phyloP scores from a whole-genome alignment of 2,329 filamentous ascomycete genomes.

The Xylaria hypoxylon region DNA sequence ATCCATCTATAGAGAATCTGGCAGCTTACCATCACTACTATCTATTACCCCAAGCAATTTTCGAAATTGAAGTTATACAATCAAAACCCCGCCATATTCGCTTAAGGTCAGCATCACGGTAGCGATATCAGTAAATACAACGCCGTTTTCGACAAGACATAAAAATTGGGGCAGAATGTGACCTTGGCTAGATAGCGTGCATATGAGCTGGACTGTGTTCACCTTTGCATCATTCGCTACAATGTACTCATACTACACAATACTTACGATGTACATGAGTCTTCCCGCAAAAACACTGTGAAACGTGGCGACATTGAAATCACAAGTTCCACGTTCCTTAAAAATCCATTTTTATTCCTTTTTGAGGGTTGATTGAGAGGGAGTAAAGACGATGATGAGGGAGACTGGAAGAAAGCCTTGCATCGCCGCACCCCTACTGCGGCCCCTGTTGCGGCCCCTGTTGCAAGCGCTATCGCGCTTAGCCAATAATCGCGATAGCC shows the following conservation, averaged over 20 bases:
- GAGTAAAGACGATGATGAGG: constrained; percentile 7
- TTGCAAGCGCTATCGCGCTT: constrained; percentile 39
- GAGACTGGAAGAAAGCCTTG: constrained; percentile 42
- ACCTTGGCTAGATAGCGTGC: constrained; percentile 17
- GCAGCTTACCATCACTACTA: not conserved
- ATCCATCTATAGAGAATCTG: not conserved
- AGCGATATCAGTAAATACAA: not conserved
- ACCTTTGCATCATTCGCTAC: constrained; percentile 12
- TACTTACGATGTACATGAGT: constrained; percentile 19
- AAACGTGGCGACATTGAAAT: not conserved
- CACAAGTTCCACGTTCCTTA: not conserved
- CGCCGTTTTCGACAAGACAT: not conserved
- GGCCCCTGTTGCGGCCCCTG: constrained; percentile 40
- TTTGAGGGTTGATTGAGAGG: not conserved
- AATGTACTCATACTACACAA: constrained; percentile 7
- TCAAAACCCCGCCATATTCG: constrained; percentile 8
- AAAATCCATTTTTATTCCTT: not conserved
- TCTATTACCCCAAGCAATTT: not conserved
- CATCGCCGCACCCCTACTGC: constrained; percentile 43
- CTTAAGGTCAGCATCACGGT: constrained; percentile 2
- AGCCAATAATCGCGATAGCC: constrained; percentile 41
- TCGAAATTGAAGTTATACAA: constrained; percentile 5
- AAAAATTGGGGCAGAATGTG: constrained; percentile 28
- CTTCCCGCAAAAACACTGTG: constrained; percentile 12
- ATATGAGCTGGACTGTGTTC: constrained; percentile 8